Evolutionary conservation across 805 yeast genomes (phyloP).

Genomic region (Hanseniaspora pseudoguilliermondii): DNA sequence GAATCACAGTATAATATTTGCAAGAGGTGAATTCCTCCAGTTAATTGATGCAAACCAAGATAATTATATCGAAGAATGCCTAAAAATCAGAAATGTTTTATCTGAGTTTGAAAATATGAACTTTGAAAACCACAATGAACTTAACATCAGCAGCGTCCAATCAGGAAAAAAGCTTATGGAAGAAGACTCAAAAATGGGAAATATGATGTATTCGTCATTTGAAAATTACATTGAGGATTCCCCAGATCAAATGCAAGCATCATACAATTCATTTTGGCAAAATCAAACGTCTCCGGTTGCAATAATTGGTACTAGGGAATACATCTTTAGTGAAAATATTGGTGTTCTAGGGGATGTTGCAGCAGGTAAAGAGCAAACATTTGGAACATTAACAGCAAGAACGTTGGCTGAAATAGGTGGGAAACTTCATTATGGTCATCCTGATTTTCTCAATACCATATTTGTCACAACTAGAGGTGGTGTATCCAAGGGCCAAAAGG

Average conservation of each 20-base stretch:
- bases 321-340: conserved; percentile 72
- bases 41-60: conserved; percentile 81
- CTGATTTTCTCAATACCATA: conserved; percentile 65
- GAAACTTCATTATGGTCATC: conserved; percentile 79
- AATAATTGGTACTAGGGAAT: conserved; percentile 77
- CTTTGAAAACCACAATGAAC: conserved; percentile 75
- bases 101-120: conserved; percentile 72
- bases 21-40: conserved; percentile 77
- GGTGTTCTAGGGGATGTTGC: conserved; percentile 83
- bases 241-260: conserved; percentile 30
- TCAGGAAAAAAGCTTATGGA: conserved; percentile 21
- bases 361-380: conserved; percentile 82
- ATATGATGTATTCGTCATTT: not conserved
- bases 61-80: conserved; percentile 73
- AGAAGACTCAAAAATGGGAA: not conserved
- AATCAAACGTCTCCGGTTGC: conserved; percentile 58
- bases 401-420: conserved; percentile 77
- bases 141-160: conserved; percentile 38
- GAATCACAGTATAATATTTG: conserved; percentile 64
- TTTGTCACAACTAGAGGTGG: conserved; percentile 82
- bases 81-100: conserved; percentile 66
- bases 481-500: conserved; percentile 75
- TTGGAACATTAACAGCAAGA: conserved; percentile 74
- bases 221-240: not conserved
- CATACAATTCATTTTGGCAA: conserved; percentile 26